A percentile compares a stretch with the other conserved stretches of the same genome.
Conservation (phyloP, 2,329 filamentous ascomycete genomes). For the Aspergillus uvarum region DNA sequence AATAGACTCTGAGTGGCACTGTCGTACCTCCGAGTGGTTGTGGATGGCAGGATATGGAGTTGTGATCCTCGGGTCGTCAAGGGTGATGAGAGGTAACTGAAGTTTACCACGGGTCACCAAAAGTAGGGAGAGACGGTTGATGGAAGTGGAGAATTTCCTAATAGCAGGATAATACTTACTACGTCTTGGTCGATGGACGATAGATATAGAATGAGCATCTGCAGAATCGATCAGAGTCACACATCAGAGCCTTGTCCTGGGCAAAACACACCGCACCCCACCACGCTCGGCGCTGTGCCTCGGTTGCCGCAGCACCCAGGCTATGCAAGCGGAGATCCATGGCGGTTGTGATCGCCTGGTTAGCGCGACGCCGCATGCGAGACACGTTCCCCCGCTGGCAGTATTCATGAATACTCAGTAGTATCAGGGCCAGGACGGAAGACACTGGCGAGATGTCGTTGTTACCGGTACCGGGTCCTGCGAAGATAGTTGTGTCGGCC, state of each 20-base stretch:
- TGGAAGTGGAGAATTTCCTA: constrained; percentile 1
- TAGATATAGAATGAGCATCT: no score
- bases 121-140: constrained; percentile 15
- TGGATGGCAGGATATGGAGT: constrained; percentile 18
- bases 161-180: no score
- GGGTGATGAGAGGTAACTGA: constrained; percentile 21
- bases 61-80: constrained; percentile 24
- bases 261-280: constrained; percentile 28
- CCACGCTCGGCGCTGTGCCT: constrained; percentile 25
- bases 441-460: no score
- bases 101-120: constrained; percentile 1
- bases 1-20: no score
- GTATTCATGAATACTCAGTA: constrained; percentile 25
- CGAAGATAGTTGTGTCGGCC: constrained; percentile 16
- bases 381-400: constrained; percentile 24
- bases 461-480: constrained; percentile 6
- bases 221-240: no score
- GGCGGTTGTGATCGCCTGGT: constrained; percentile 27
- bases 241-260: no score
- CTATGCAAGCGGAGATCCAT: constrained; percentile 28
- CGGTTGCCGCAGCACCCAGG: constrained; percentile 3
- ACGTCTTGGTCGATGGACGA: no score
- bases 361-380: constrained; percentile 24
- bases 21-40: no score
- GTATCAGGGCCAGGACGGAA: constrained; percentile 21